Base-by-base conservation (phyloP, 768 basidiomycete genomes). In the Lactarius hengduanensis region DNA sequence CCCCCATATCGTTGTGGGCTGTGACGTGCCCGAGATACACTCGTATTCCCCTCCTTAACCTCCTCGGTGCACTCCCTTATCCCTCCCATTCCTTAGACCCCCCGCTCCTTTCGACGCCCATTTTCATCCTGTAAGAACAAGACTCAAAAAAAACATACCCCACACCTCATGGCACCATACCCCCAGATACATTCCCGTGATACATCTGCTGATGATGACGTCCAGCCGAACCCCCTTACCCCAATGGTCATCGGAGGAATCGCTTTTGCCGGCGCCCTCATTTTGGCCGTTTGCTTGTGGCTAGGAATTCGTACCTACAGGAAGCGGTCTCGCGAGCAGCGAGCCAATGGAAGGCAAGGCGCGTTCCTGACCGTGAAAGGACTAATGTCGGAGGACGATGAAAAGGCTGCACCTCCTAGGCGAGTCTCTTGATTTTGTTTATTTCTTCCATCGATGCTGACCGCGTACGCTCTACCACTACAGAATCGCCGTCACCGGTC, bases 341-440 rank as follows among this genome's bases (percentile, higher is more conserved):
- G 79, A 18, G 77, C 80, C 62, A 75, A 76, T n/a, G 72, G 70
- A 32, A 77, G 76, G 40, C 77, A 76, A 56, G 75, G 78, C 6
- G 79, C 81, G 41, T 83, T 83, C 71, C 76, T 85, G 20, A 80
- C 80, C 55, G 79, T 85, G 32, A 80, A 80, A 28, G 83, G 85
- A 4, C 66, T 84, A 32, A 77, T 81, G 60, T 78, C 74, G 69
- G 80, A 81, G 38, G 69, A 69, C 34, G 70, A 70, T 3, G 61
- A 71, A 67, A 58, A 65, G 61, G 64, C 38, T 9, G 11, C 36
- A 18, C 30, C 20, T 34, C 28, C 57, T 28, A 69, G 55, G 63
- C 30, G 36, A 54, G 63, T 65, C 28, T 2, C 26, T 32, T 34
- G 22, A 26, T 40, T 36, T 43, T 20, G 4, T 16, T 3, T 6